These are phyloP conservation scores for Oryza longistaminata DNA, from an alignment of 176 grass and related monocot species.

Conservation along the genomic window DNA sequence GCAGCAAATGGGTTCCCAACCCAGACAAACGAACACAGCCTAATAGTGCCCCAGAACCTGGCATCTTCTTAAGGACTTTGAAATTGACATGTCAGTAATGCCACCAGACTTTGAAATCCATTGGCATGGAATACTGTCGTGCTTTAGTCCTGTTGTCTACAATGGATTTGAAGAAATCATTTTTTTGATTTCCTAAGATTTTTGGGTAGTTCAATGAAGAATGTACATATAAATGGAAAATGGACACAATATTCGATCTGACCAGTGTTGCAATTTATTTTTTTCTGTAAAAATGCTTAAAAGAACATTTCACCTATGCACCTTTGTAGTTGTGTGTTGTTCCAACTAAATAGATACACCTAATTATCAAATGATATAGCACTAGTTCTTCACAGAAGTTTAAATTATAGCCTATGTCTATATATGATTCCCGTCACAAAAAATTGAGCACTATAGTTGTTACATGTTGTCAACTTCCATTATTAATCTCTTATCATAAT, in stretches of 20 bases:
- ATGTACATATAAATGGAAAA: not conserved
- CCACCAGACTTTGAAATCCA: not conserved
- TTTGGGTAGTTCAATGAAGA: constrained; percentile 13
- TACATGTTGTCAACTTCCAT: not conserved
- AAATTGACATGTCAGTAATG: constrained; percentile 5
- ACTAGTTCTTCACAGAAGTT: not conserved
- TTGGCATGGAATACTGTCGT: not conserved
- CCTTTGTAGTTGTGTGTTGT: too few species aligned
- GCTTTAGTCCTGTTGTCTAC: not conserved
- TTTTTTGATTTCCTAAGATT: not conserved
- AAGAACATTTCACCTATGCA: too few species aligned
- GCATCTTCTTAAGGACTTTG: constrained; percentile 2
- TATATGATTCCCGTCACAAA: not conserved
- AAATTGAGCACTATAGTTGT: not conserved
- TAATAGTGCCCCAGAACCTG: constrained; percentile 3
- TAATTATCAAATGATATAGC: not conserved
- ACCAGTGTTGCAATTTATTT: not conserved
- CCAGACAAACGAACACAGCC: too few species aligned
- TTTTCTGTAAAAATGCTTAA: not conserved
- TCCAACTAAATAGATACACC: too few species aligned
- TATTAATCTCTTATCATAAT: not conserved
- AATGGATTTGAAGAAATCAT: not conserved
- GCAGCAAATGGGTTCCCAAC: too few species aligned
- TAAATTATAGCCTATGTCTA: not conserved
- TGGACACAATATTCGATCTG: not conserved